These are phyloP conservation scores for Suhomyces terraborum DNA, from an alignment of 1,139 yeast genomes.

Conservation along the genomic window DNA sequence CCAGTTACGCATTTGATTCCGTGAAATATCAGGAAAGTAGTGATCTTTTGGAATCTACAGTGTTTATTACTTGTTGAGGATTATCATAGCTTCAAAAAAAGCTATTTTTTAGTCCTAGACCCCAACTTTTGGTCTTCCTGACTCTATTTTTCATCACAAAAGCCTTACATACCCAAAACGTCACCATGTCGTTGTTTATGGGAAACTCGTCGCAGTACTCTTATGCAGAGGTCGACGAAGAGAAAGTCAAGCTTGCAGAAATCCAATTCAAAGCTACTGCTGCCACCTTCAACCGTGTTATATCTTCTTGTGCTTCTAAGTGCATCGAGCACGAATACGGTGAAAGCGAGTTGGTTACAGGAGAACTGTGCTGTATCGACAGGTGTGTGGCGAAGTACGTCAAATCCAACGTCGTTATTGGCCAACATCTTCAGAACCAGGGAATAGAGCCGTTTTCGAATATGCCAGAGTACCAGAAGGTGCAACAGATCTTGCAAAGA, in stretches of 20 bases:
- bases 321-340: slow-evolving; percentile 77
- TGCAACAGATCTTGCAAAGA: slow-evolving; percentile 17
- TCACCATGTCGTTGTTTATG: slow-evolving; percentile 64
- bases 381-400: slow-evolving; percentile 78
- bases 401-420: slow-evolving; percentile 63
- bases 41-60: background rate
- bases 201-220: slow-evolving; percentile 47
- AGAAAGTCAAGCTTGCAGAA: slow-evolving; percentile 68
- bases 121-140: background rate
- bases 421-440: slow-evolving; percentile 41
- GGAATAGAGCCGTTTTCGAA: slow-evolving; percentile 32
- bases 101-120: background rate
- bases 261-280: slow-evolving; percentile 76
- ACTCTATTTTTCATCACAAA: background rate
- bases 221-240: slow-evolving; percentile 57
- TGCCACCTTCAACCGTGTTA: slow-evolving; percentile 61
- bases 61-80: background rate
- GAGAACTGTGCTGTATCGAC: slow-evolving; percentile 74
- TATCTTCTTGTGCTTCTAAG: slow-evolving; percentile 61
- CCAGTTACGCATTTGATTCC: too few species aligned
- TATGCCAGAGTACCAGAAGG: slow-evolving; percentile 46
- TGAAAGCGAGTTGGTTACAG: slow-evolving; percentile 77
- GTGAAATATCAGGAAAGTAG: too few species aligned
- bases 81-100: background rate
- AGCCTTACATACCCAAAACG: background rate